Evolutionary conservation across 176 grass and related monocot species (phyloP).

Genomic region (Chloris gayana): DNA sequence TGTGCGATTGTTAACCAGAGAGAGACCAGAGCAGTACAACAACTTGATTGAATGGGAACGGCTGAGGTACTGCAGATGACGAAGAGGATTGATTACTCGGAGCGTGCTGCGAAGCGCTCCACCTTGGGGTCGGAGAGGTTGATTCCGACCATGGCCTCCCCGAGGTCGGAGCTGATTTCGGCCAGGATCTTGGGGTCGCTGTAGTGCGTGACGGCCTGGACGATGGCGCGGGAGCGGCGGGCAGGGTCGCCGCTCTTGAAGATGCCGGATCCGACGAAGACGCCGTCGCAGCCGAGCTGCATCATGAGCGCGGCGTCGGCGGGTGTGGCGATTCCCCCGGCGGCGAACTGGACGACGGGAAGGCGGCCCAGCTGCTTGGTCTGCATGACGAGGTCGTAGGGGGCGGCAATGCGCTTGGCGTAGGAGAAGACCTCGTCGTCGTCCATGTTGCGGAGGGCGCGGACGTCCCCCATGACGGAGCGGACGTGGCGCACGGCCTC

Average conservation of each 20-base stretch:
- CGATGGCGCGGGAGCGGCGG: too few relatives aligned
- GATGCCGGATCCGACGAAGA: not conserved
- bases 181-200: constrained; percentile 65
- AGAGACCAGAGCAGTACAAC: too few relatives aligned
- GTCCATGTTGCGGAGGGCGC: constrained; percentile 71
- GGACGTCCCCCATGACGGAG: constrained; percentile 67
- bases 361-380: constrained; percentile 69
- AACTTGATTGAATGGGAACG: too few relatives aligned
- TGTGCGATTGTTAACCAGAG: too few relatives aligned
- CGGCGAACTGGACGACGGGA: constrained; percentile 76
- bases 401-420: constrained; percentile 61
- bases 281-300: not conserved
- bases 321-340: constrained; percentile 32
- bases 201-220: constrained; percentile 57
- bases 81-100: too few relatives aligned
- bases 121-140: constrained; percentile 59
- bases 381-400: constrained; percentile 72
- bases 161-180: constrained; percentile 64
- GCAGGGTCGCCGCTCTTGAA: not conserved
- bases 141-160: constrained; percentile 79
- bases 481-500: constrained; percentile 75
- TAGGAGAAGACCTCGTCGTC: constrained; percentile 81
- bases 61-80: too few relatives aligned
- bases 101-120: constrained; percentile 51
- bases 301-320: too few relatives aligned